Evolutionary conservation across 129 eudicot species (phyloP), one percentile per base, ranked within the genome.

Genomic region (Lactuca sativa): DNA sequence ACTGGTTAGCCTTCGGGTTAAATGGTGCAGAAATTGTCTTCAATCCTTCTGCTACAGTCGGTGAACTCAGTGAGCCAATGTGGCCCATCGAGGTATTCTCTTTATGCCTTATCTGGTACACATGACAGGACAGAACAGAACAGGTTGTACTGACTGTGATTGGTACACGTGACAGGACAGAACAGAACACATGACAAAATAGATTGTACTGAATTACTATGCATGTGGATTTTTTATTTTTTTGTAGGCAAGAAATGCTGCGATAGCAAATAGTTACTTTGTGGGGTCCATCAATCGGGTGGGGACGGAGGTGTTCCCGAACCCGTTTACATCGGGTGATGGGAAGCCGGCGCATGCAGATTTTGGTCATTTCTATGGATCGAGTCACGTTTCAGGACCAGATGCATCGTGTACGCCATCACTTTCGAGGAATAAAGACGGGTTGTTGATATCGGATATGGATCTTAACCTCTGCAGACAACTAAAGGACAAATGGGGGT

Each of bases 21-120:
- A 93, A 93, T 70, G 97, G 97, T 52, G 98, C 98, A 14, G 98
- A 93, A 83, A 93, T 93, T 34, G 96, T 93, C 47, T 93, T 93
- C 73, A 93, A 93, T 74, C 98, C 98, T 1, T 93, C 98, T 54
- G 98, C 98, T 62, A 93, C 98, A 11, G 98, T 93, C 63, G 98
- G 98, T 77, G 95, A 93, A 78, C 98, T 93, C 77, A 93, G 98
- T 60, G 98, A 93, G 81, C 98, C 98, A 31, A 93, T 93, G 98
- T 93, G 98, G 98, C 92, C 98, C 59, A 73, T 93, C 62, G 98
- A 93, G 98, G 98, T 93, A 73, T 53, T 38, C 17, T 14, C 48
- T 18, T 12, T 13, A 43, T 58, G 56, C 59, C 48, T 32, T 34
- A 49, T 40, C 37, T 18, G 2, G 47, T 40, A 40, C 47, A 40